Conservation (phyloP, 768 basidiomycete species). For the Lyophyllum semitale region DNA sequence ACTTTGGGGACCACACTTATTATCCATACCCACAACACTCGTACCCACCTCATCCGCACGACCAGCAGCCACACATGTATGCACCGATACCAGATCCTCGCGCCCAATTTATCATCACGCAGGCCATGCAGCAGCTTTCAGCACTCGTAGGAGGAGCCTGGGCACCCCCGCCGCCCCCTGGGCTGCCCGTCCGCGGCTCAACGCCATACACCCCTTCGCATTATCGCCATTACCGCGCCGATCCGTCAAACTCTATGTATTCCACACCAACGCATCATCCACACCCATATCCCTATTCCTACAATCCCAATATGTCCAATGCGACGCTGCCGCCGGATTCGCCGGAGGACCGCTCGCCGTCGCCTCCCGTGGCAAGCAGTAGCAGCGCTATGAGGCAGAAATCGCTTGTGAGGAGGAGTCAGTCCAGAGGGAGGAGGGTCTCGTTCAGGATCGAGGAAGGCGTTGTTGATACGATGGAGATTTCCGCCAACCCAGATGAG, state of each 20-base stretch:
- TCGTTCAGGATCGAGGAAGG: slow-evolving; percentile 49
- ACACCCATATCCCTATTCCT: slow-evolving; percentile 39
- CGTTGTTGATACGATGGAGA: slow-evolving; percentile 14
- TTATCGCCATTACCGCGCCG: slow-evolving; percentile 24
- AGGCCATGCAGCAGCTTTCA: slow-evolving; percentile 46
- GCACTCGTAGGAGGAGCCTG: slow-evolving; percentile 25
- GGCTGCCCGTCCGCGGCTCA: slow-evolving; percentile 7
- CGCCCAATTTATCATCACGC: slow-evolving; percentile 42
- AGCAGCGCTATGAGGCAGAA: slow-evolving; percentile 25
- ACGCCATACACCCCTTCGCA: slow-evolving; percentile 31
- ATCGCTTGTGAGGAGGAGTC: slow-evolving; percentile 48
- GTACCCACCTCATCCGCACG: slow-evolving; percentile 19
- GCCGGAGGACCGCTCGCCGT: slow-evolving; percentile 40
- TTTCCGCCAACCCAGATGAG: background rate
- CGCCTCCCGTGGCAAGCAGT: slow-evolving; percentile 32
- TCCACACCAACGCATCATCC: slow-evolving; percentile 40
- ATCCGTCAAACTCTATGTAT: slow-evolving; percentile 23
- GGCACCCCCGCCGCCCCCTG: slow-evolving; percentile 23
- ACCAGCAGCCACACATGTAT: slow-evolving; percentile 24
- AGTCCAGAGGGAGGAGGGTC: slow-evolving; percentile 55
- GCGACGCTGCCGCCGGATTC: slow-evolving; percentile 57
- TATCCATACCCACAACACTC: slow-evolving; percentile 24
- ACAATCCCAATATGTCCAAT: slow-evolving; percentile 45
- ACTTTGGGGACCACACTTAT: slow-evolving; percentile 10
- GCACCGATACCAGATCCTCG: slow-evolving; percentile 39